These are phyloP conservation scores for Solanum paucissectum DNA, from an alignment of 257 asterid genomes.

Conservation along the genomic window DNA sequence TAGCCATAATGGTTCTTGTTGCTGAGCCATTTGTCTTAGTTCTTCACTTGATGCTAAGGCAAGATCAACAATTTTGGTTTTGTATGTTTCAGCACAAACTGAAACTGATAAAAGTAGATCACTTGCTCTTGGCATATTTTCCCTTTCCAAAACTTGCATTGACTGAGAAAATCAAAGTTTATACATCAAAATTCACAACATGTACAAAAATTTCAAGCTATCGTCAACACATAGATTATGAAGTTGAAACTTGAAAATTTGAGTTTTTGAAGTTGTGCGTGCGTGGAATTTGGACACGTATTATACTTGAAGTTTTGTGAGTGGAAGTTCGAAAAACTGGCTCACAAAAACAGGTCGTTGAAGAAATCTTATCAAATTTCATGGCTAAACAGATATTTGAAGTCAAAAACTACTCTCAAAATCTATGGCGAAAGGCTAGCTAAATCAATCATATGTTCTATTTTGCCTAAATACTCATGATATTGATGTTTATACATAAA, in stretches of 20 bases:
- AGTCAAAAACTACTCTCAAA: not conserved
- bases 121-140: constrained; percentile 20
- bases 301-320: not conserved
- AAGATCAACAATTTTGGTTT: constrained; percentile 23
- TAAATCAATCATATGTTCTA: not conserved
- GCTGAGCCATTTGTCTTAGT: constrained; percentile 22
- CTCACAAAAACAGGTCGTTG: not conserved
- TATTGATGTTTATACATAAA: not conserved
- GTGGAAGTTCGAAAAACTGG: not conserved
- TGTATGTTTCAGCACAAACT: constrained; percentile 18
- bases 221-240: not conserved
- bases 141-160: not conserved
- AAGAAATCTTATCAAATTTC: not conserved
- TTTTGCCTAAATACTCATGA: not conserved
- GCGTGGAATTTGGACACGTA: not conserved
- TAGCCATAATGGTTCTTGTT: constrained; percentile 35
- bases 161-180: not conserved
- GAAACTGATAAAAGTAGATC: constrained; percentile 48
- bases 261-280: not conserved
- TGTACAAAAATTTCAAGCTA: not conserved
- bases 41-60: constrained; percentile 36
- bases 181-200: not conserved
- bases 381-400: not conserved
- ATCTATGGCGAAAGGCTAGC: not conserved
- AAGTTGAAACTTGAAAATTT: not conserved